Percentiles rank a stretch among this genome's conserved stretches.
phyloP scores from a whole-genome alignment of 371 early-diverging fungal genomes.

The Capillidium heterosporum region DNA sequence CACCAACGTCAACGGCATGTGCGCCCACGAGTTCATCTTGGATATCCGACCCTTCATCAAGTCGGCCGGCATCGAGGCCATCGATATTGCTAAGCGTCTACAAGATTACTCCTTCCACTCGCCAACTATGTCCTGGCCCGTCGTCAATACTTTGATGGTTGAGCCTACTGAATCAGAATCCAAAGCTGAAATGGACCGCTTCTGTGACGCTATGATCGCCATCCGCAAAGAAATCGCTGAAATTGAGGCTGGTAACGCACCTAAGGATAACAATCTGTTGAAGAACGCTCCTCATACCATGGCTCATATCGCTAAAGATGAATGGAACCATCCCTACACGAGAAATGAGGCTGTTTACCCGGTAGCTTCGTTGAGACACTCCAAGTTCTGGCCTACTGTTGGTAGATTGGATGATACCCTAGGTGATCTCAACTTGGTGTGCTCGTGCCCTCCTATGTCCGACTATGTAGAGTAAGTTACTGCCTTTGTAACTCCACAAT shows the following conservation, averaged over 20 bases:
- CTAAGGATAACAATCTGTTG: slow-evolving; percentile 68
- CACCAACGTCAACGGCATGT: slow-evolving; percentile 81
- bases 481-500: not conserved
- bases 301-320: slow-evolving; percentile 42
- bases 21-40: slow-evolving; percentile 96
- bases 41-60: slow-evolving; percentile 73
- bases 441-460: slow-evolving; percentile 61
- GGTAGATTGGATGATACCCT: slow-evolving; percentile 83
- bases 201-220: slow-evolving; percentile 91
- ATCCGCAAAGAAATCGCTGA: slow-evolving; percentile 82
- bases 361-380: slow-evolving; percentile 45
- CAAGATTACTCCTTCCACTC: slow-evolving; percentile 96
- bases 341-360: slow-evolving; percentile 87
- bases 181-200: slow-evolving; percentile 81
- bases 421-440: slow-evolving; percentile 85
- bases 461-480: slow-evolving; percentile 10
- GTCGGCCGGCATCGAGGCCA: slow-evolving; percentile 70
- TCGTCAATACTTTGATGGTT: slow-evolving; percentile 92
- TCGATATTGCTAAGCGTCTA: slow-evolving; percentile 94
- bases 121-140: slow-evolving; percentile 98
- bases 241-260: slow-evolving; percentile 63
- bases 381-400: slow-evolving; percentile 93
- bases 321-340: slow-evolving; percentile 64
- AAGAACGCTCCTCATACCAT: slow-evolving; percentile 81
- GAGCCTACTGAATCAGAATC: slow-evolving; percentile 97